Percentiles rank a stretch among this genome's conserved stretches.
Evolutionary conservation across 345 rosid species (phyloP).

Genomic region (Fremontodendron californicum): DNA sequence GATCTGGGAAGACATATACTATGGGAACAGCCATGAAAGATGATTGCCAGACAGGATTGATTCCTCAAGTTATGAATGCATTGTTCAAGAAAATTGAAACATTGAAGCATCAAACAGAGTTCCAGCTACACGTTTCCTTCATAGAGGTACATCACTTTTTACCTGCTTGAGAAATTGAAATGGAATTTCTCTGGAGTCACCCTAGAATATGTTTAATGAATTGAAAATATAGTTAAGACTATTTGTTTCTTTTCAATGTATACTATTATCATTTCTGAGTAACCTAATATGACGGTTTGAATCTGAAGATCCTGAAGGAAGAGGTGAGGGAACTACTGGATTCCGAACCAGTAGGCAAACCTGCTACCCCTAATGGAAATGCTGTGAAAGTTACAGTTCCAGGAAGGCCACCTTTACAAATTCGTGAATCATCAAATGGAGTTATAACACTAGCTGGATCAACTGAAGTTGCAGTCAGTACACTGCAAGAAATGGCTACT

Average conservation of each 20-base stretch:
- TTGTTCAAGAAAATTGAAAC: constrained; percentile 59
- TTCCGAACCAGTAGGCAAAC: constrained; percentile 41
- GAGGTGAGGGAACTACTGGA: constrained; percentile 80
- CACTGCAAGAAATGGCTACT: constrained; percentile 70
- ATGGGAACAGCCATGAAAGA: constrained; percentile 77
- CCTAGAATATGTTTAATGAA: background rate
- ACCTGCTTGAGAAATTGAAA: background rate
- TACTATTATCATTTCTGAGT: constrained; percentile 1
- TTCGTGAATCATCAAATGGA: constrained; percentile 76
- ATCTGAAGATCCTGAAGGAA: constrained; percentile 68
- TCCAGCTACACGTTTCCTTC: constrained; percentile 78
- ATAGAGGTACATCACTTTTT: constrained; percentile 50
- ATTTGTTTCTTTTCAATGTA: background rate
- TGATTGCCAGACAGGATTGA: constrained; percentile 52
- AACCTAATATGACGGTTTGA: constrained; percentile 25
- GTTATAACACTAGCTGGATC: constrained; percentile 75
- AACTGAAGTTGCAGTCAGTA: constrained; percentile 54
- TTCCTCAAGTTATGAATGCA: constrained; percentile 70
- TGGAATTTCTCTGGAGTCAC: background rate
- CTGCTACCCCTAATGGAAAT: constrained; percentile 44
- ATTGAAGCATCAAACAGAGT: constrained; percentile 45
- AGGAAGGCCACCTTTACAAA: constrained; percentile 62
- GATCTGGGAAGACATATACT: constrained; percentile 83
- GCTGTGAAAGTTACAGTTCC: constrained; percentile 42
- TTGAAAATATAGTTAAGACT: background rate